phyloP scores from a whole-genome alignment of 2,329 filamentous ascomycete species.

The Chrysoporthe puriensis region DNA sequence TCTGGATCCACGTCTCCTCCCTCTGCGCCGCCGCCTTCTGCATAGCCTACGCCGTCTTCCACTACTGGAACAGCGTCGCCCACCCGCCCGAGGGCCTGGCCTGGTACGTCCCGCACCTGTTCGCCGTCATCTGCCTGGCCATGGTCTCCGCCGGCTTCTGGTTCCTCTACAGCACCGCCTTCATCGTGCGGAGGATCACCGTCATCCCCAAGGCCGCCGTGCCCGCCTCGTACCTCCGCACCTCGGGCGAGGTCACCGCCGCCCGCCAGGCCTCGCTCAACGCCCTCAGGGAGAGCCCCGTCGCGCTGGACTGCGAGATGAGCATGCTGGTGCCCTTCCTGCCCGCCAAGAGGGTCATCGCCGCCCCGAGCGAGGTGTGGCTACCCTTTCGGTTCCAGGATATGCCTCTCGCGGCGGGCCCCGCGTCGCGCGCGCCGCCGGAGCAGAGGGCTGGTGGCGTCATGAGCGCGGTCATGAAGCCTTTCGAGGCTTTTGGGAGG shows the following conservation, averaged over 20 bases:
- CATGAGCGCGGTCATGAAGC: constrained; percentile 50
- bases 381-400: constrained; percentile 37
- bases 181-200: constrained; percentile 61
- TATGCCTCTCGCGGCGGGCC: constrained; percentile 38
- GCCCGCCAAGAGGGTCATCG: constrained; percentile 46
- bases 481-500: constrained; percentile 55
- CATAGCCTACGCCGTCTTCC: constrained; percentile 53
- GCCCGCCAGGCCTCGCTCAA: constrained; percentile 15
- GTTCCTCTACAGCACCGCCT: constrained; percentile 60
- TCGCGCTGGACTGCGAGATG: constrained; percentile 58
- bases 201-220: constrained; percentile 48
- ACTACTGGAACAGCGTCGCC: constrained; percentile 53
- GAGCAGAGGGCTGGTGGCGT: background rate
- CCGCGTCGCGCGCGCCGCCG: background rate
- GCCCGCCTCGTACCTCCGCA: constrained; percentile 18
- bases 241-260: constrained; percentile 2
- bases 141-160: constrained; percentile 64
- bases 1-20: constrained; percentile 63
- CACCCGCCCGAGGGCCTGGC: constrained; percentile 55
- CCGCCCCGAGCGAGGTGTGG: constrained; percentile 42
- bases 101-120: constrained; percentile 61
- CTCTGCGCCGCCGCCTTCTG: constrained; percentile 60
- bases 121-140: constrained; percentile 60
- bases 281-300: constrained; percentile 31
- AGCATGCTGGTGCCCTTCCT: constrained; percentile 55